These are phyloP conservation scores for Candida sp. DNA, from an alignment of 1,139 yeast genomes.

Conservation along the genomic window DNA sequence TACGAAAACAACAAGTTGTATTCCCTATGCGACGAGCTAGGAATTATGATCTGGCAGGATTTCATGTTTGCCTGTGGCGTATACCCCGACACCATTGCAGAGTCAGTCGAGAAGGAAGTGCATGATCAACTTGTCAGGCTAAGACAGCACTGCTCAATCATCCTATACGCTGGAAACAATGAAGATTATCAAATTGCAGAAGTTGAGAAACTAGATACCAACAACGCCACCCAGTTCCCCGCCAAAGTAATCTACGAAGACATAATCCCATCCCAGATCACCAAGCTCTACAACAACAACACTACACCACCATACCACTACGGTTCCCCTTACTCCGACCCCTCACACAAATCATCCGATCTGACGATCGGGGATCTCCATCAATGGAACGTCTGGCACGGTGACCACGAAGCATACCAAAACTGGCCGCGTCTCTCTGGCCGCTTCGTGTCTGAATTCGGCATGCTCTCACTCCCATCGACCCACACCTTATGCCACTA, in stretches of 20 bases:
- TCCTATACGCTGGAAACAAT: conserved; percentile 46
- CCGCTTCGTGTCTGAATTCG: conserved; percentile 51
- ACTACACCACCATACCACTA: conserved; percentile 34
- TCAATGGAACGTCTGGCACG: conserved; percentile 58
- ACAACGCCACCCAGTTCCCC: conserved; percentile 37
- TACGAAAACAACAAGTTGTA: conserved; percentile 47
- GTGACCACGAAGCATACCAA: conserved; percentile 46
- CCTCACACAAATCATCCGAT: conserved; percentile 36
- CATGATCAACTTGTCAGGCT: conserved; percentile 38
- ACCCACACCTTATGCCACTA: conserved; percentile 28
- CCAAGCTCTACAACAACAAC: conserved; percentile 15
- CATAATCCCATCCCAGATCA: conserved; percentile 33
- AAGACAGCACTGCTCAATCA: conserved; percentile 37
- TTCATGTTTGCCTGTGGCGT: conserved; percentile 59
- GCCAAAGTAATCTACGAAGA: conserved; percentile 44
- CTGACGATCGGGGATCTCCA: conserved; percentile 47
- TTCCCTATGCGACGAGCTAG: conserved; percentile 44
- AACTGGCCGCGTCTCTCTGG: conserved; percentile 43
- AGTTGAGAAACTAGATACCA: conserved; percentile 27
- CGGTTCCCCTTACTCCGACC: conserved; percentile 43
- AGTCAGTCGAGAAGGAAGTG: conserved; percentile 34
- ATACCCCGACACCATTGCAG: conserved; percentile 40
- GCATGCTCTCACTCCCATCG: conserved; percentile 47
- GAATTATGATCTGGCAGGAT: conserved; percentile 54
- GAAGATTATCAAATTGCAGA: conserved; percentile 54